Base-by-base conservation (phyloP, 805 yeast species). In the Hanseniaspora lachancei region DNA sequence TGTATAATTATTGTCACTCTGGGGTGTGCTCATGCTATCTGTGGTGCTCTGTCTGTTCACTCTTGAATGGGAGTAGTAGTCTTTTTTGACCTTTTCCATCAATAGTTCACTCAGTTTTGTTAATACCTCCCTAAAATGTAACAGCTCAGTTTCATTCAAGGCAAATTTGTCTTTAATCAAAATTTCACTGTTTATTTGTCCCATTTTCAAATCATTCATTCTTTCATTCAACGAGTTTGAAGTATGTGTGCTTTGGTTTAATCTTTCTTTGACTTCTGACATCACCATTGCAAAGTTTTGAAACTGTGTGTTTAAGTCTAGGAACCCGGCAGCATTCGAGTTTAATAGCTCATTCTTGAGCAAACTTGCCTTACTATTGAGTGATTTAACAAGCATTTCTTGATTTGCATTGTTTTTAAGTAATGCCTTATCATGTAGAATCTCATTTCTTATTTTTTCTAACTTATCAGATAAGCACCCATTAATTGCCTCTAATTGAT, bases 1-100 rank as follows among this genome's bases (percentile, higher is more conserved):
- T 24, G 72, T 72, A 47, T 62, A 68, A n/a, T 61, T 63, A 3
- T 64, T 60, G 40, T 63, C 61, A 8, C 62, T 49, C 10, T 59
- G 49, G 53, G 55, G 60, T 54, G 57, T 63, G 43, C 52, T 49
- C 36, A 49, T 57, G 60, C 51, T 62, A 23, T 44, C 47, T 2
- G 47, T 44, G 44, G 49, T 63, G 13, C 58, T 64, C 57, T 10
- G 57, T 41, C 24, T 57, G 49, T 32, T 58, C 55, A 16, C 29
- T 55, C 36, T 61, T 59, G 16, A 44, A 36, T 15, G 21, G 18
- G 16, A 10, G 12, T 34, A 44, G 16, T n/a, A 8, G 0, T 42
- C 13, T 18, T 27, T 44, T n/a, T 7, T 41, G 6, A 13, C 29
- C 15, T n/a, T 20, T 15, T 36, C 16, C 23, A 23, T 36, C 12